Evolutionary conservation across 148 eudicot genomes (phyloP), one percentile per base, ranked within the genome.

Genomic region (Diospyros kaki): DNA sequence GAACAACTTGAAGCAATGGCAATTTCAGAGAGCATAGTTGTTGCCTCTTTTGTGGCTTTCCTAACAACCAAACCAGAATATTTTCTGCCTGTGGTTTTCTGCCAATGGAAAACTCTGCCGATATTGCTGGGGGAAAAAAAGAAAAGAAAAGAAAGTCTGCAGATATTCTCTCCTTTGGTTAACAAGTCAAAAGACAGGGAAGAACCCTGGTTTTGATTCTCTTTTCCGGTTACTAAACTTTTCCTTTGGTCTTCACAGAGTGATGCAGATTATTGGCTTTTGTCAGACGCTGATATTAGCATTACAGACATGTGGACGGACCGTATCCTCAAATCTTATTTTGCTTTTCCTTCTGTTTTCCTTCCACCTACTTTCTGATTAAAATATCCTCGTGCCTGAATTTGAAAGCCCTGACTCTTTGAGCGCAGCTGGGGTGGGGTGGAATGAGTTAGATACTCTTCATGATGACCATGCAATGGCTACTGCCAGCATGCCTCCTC

Each of bases 291-390:
- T 5, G 99, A 89, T 73, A 85, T 95, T 78, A 91, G 94, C 88
- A 85, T 92, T 78, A 88, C 99, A 18, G 94, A 90, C 82, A 87
- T 93, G 87, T 95, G 99, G 99, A 83, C 90, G 72, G 96, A 90
- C 55, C 75, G 98, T 93, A 93, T 93, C 91, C 98, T 89, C 69
- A 53, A 28, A 18, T 50, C 54, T 17, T 8, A 10, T 48, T 56
- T 58, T 6, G 59, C 39, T 69, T 38, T 75, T 4, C 7, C 6
- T 67, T 66, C 42, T n/a, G 41, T 15, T 45, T 55, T 39, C 6
- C 2, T 56, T 17, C 43, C 38, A 42, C 66, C 13, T 12, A 43
- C 45, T 39, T 42, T 62, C 5, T 18, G 13, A 3, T 15, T 53
- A 50, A 38, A 17, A 13, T n/a, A 66, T 38, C 68, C 14, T 18